phyloP scores from a whole-genome alignment of 2,329 filamentous ascomycete genomes.

The Fusarium proliferatum region DNA sequence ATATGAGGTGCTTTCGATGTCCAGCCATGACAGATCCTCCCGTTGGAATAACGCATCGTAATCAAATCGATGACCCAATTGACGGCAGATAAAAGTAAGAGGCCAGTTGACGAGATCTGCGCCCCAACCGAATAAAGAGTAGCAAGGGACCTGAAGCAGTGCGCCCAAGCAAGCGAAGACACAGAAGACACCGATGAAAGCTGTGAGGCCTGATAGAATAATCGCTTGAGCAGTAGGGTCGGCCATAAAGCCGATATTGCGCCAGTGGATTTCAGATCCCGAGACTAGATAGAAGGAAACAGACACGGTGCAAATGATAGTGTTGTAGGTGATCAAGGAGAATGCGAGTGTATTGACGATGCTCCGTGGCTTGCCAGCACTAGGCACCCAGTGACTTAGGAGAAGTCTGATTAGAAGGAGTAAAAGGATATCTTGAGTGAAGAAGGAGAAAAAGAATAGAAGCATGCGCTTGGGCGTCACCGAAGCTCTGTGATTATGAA shows the following conservation, averaged over 20 bases:
- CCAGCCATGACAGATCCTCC: constrained; percentile 33
- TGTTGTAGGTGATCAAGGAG: constrained; percentile 13
- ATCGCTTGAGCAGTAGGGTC: constrained; percentile 46
- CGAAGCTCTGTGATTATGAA: background rate
- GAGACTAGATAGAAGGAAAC: constrained; percentile 12
- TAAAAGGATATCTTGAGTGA: constrained; percentile 46
- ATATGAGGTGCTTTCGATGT: constrained; percentile 21
- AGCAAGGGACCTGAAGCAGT: constrained; percentile 38
- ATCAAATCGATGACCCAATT: background rate
- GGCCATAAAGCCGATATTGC: constrained; percentile 46
- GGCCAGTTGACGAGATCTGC: constrained; percentile 45
- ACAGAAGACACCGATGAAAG: constrained; percentile 36
- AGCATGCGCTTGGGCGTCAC: background rate
- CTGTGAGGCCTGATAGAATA: constrained; percentile 45
- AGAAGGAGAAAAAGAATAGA: background rate
- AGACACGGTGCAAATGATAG: constrained; percentile 31
- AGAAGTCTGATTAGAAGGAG: constrained; percentile 48
- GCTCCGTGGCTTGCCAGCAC: background rate
- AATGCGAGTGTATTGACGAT: constrained; percentile 10
- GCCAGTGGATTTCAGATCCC: constrained; percentile 50
- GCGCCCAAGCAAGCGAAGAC: constrained; percentile 28
- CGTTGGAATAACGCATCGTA: constrained; percentile 12
- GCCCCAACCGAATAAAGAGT: constrained; percentile 26
- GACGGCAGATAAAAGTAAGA: background rate
- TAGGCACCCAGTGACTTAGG: constrained; percentile 40